Evolutionary conservation across 768 basidiomycete genomes (phyloP).

Genomic region (Amanita muscaria): DNA sequence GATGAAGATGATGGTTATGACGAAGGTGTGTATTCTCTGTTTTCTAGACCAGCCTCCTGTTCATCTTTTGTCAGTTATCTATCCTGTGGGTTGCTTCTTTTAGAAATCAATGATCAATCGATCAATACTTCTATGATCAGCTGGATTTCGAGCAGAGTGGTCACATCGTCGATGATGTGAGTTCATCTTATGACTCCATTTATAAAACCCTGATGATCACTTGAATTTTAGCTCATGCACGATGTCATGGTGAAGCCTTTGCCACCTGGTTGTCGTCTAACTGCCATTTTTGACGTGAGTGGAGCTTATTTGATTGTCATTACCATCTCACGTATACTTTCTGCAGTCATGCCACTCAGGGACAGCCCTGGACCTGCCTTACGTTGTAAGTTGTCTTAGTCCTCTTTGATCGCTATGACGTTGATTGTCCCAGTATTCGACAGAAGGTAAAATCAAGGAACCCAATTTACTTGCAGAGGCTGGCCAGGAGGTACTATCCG

Average conservation of each 20-base stretch:
- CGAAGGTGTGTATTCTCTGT: conserved; percentile 41
- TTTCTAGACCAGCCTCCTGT: neutral
- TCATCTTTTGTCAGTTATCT: conserved; percentile 51
- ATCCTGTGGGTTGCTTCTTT: conserved; percentile 56
- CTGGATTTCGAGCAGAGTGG: conserved; percentile 47
- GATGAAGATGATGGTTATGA: conserved; percentile 83
- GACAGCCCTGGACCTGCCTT: conserved; percentile 69
- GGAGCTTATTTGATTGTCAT: neutral
- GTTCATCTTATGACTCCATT: conserved; percentile 15
- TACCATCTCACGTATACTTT: neutral
- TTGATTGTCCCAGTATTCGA: conserved; percentile 63
- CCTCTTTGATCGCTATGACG: neutral
- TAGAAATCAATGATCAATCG: neutral
- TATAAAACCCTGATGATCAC: neutral
- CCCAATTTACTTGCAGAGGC: conserved; percentile 85
- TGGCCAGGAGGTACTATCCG: conserved; percentile 76
- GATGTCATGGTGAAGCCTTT: conserved; percentile 71
- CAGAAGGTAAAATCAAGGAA: conserved; percentile 92
- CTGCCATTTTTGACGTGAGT: conserved; percentile 70
- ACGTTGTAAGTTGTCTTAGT: conserved; percentile 36
- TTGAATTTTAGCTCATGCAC: conserved; percentile 50
- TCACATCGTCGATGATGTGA: conserved; percentile 85
- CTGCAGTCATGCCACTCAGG: conserved; percentile 83
- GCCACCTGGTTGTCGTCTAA: conserved; percentile 83
- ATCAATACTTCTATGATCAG: conserved; percentile 16